A percentile compares a stretch with the other conserved stretches of the same genome.
Evolutionary conservation across 2,329 filamentous ascomycete species (phyloP).

Genomic region (Colletotrichum eleusines): DNA sequence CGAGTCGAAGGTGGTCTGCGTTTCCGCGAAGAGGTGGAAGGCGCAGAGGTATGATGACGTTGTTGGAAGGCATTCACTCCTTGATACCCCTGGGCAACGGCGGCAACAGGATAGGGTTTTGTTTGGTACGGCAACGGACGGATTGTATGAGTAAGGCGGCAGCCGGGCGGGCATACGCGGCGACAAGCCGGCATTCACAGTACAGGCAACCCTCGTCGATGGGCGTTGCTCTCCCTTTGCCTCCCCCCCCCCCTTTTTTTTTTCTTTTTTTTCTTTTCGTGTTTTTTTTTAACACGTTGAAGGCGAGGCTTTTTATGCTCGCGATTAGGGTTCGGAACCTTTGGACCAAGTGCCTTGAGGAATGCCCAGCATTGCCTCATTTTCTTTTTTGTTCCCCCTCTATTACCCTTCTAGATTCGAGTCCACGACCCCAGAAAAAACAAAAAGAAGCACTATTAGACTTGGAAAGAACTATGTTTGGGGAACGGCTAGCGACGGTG

Average conservation of each 20-base stretch:
- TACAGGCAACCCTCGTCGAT: neutral
- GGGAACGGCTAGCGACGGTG: slow-evolving; percentile 28
- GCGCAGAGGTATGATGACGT: slow-evolving; percentile 60
- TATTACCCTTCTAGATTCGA: slow-evolving; percentile 21
- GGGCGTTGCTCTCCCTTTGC: slow-evolving; percentile 30
- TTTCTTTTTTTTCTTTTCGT: slow-evolving; percentile 36
- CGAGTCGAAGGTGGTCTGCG: slow-evolving; percentile 71
- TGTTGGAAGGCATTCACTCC: slow-evolving; percentile 14
- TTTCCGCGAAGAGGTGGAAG: slow-evolving; percentile 71
- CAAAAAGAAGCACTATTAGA: slow-evolving; percentile 22
- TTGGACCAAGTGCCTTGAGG: neutral
- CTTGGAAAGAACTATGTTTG: slow-evolving; percentile 2
- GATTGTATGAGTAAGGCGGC: slow-evolving; percentile 31
- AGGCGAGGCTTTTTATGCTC: slow-evolving; percentile 20
- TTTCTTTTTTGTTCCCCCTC: no score
- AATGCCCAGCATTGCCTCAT: neutral
- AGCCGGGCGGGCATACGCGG: slow-evolving; percentile 19
- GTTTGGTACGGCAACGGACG: slow-evolving; percentile 13
- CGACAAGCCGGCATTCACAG: slow-evolving; percentile 14
- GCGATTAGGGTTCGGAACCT: slow-evolving; percentile 24
- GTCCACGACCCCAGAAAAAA: slow-evolving; percentile 24
- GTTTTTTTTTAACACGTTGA: slow-evolving; percentile 39
- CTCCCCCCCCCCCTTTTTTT: slow-evolving; percentile 30
- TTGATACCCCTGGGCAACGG: slow-evolving; percentile 27
- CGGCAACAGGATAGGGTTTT: slow-evolving; percentile 14